These are phyloP conservation scores for Dothistroma septosporum DNA, from an alignment of 2,329 filamentous ascomycete species.

Conservation along the genomic window DNA sequence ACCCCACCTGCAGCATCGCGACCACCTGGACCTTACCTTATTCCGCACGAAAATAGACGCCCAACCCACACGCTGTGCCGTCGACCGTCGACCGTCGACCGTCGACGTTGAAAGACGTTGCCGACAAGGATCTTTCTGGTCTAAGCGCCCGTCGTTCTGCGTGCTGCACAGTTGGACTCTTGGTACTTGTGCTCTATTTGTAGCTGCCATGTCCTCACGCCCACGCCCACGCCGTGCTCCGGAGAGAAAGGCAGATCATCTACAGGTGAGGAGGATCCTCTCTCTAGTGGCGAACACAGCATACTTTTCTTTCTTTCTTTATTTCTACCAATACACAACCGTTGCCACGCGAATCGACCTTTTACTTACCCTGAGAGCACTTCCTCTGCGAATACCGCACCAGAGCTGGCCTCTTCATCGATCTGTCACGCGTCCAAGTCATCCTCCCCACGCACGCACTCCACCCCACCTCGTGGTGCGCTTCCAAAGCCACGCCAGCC, in stretches of 20 bases:
- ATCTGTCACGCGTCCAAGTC: not conserved
- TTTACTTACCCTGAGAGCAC: too few relatives aligned
- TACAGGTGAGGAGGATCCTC: not conserved
- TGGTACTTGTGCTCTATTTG: not conserved
- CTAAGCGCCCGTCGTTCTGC: not conserved
- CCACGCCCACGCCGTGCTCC: too few relatives aligned
- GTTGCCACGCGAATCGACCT: not conserved
- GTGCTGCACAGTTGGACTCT: not conserved
- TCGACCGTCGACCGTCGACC: too few relatives aligned
- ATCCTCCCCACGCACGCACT: not conserved
- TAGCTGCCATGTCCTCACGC: not conserved
- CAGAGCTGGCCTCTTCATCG: constrained; percentile 2
- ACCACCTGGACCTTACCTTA: not conserved
- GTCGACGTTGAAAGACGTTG: not conserved
- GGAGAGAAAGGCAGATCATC: not conserved
- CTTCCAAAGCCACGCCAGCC: not conserved
- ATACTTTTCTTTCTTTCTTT: too few relatives aligned
- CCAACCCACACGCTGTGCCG: not conserved
- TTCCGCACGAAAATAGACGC: not conserved
- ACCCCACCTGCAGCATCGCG: not conserved
- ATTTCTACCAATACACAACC: not conserved
- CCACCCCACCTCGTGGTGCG: not conserved
- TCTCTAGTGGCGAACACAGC: not conserved
- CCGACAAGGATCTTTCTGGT: not conserved
- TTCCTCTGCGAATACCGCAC: too few relatives aligned